Percentiles rank a stretch among this genome's conserved stretches.
phyloP scores from a whole-genome alignment of 148 eudicot species.

The Camellia granthamiana region DNA sequence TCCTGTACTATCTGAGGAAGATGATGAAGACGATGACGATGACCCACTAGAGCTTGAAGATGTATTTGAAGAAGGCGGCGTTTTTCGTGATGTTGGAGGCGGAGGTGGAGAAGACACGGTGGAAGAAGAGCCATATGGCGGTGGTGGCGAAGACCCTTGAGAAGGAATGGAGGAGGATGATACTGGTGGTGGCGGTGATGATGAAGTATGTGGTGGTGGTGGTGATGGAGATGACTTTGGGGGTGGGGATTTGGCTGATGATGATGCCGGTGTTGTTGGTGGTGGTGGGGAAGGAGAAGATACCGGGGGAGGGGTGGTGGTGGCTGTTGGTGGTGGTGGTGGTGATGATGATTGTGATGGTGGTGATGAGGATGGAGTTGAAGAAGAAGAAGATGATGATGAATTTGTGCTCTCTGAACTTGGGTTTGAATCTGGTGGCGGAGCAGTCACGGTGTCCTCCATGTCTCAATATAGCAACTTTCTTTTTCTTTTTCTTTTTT shows the following conservation, averaged over 20 bases:
- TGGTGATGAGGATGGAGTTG: constrained; percentile 9
- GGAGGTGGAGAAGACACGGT: neutral
- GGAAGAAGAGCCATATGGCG: neutral
- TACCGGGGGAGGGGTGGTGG: neutral
- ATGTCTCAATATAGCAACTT: constrained; percentile 1
- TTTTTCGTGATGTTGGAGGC: neutral
- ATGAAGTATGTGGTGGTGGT: neutral
- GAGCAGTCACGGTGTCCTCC: constrained; percentile 25
- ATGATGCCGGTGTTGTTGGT: constrained; percentile 6
- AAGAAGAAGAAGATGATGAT: neutral
- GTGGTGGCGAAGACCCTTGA: neutral
- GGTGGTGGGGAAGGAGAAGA: constrained; percentile 8
- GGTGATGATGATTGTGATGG: constrained; percentile 15
- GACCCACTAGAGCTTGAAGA: neutral
- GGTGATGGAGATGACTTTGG: neutral
- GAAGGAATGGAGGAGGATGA: constrained; percentile 11
- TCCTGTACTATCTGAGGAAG: constrained; percentile 1
- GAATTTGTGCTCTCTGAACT: neutral
- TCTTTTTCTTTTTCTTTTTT: no score
- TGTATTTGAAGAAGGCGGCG: neutral
- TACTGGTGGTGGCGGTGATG: constrained; percentile 6
- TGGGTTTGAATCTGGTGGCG: neutral
- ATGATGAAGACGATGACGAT: neutral
- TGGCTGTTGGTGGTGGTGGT: neutral
- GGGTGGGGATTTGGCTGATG: constrained; percentile 11